Evolutionary conservation across 352 stramenopile genomes (phyloP), one percentile per base, ranked within the genome.

Genomic region (Globisporangium abappressorium): DNA sequence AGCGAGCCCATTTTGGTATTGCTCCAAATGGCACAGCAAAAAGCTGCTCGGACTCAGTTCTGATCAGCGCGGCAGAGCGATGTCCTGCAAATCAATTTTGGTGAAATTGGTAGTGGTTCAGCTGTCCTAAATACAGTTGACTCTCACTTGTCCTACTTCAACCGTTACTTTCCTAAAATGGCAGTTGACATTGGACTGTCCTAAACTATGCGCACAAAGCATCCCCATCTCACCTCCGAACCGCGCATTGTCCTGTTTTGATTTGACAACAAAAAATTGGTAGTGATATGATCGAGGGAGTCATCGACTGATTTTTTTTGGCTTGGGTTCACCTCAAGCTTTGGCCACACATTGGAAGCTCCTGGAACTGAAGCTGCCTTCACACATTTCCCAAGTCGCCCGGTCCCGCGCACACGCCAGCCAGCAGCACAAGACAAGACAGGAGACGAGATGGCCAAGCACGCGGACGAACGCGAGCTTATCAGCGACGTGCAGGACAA

Each of bases 401-500:
- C 1, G 7, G 15, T 33, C 60, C 28, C 8, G 8, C 43, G 28
- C 51, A 66, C 57, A 49, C 36, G 18, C 41, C 20, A 54, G 18
- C 15, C 20, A 54, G 46, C 18, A n/a, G 46, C 46, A 12, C 54
- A 22, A 41, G 14, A 11, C 5, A 41, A 8, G 34, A 24, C 8
- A 43, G 15, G 9, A 36, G 53, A 58, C 5, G 22, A 59, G 22
- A 70, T 70, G 64, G 47, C 56, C 22, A 70, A 70, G 43, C 57
- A 53, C 64, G 33, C 46, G 22, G 56, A 70, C 41, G 64, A 70
- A 36, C 36, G 55, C 34, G 63, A 68, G 54, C 63, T 62, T 12
- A 41, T 68, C 18, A 58, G 61, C 38, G 67, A 56, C 22, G 68
- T 68, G 51, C 54, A 64, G 14, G 47, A 68, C 57, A 66, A 75